phyloP scores from a whole-genome alignment of 495 filamentous ascomycete genomes.

The Venustampulla echinocandica region DNA sequence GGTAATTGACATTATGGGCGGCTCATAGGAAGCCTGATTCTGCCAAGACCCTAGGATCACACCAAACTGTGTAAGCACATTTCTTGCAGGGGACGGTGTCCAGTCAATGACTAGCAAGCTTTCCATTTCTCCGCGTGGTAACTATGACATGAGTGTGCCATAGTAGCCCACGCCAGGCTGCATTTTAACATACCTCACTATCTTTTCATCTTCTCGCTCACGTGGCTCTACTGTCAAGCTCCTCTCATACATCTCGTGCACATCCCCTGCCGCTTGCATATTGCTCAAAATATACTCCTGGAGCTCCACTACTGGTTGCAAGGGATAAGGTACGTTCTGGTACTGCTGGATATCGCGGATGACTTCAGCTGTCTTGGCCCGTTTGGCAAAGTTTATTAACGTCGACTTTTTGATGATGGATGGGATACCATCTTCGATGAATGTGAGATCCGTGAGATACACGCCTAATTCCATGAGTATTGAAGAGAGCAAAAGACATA shows the following conservation, averaged over 20 bases:
- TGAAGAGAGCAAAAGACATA: too few relatives aligned
- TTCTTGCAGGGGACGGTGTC: constrained; percentile 6
- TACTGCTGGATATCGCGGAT: constrained; percentile 98
- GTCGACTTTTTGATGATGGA: constrained; percentile 90
- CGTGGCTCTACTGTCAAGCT: constrained; percentile 87
- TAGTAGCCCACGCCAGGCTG: constrained; percentile 7
- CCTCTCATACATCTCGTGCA: constrained; percentile 98
- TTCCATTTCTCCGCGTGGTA: constrained; percentile 1
- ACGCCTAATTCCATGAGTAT: constrained; percentile 54
- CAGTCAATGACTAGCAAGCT: constrained; percentile 10
- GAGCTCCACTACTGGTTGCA: constrained; percentile 81
- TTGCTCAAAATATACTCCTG: constrained; percentile 96
- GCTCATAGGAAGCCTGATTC: constrained; percentile 29
- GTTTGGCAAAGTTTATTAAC: constrained; percentile 96
- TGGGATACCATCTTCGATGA: constrained; percentile 97
- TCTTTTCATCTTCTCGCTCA: constrained; percentile 87
- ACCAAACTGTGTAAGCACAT: constrained; percentile 23
- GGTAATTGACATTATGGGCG: too few relatives aligned
- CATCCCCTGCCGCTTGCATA: constrained; percentile 86
- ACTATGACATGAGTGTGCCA: constrained; percentile 11
- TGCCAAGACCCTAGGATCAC: constrained; percentile 25
- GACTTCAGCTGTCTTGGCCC: constrained; percentile 93
- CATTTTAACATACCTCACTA: constrained; percentile 44
- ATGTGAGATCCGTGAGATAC: constrained; percentile 94
- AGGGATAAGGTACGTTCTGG: constrained; percentile 87